Base-by-base conservation (phyloP, 176 grass and related monocot genomes). In the Carex cristatella region DNA sequence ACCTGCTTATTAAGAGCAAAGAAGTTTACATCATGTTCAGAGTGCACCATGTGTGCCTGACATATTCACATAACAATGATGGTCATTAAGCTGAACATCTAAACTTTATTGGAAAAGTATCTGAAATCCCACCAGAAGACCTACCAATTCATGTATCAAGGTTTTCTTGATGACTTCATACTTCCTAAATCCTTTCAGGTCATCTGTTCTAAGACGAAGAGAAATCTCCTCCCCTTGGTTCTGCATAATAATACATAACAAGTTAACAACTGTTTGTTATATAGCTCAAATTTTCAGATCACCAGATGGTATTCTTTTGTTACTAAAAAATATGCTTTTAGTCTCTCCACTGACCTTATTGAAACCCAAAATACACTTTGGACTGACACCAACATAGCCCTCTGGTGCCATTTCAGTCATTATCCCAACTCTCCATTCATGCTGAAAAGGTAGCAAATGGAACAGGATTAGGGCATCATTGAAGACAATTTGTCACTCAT, bases 401-500 rank as follows among this genome's bases (percentile, higher is more conserved):
- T 92, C 85, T 71, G 95, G 95, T 92, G 95, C 91, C 95, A 98
- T 94, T 88, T 98, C 95, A 18, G 93, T 94, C 96, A 99, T 95
- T 85, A 95, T 89, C 75, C 90, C 96, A 18, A 99, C 91, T 65
- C 88, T 74, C 96, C 96, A 99, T 84, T 85, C 91, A 91, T 95
- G 93, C 96, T 99, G 85, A 87, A 81, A 64, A 53, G 44, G 1
- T 19, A 38, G 53, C 58, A 15, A 69, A 57, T 18, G 53, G 4
- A 72, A 85, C 78, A 32, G 11, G 13, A 67, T 40, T 83, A 65
- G 51, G 11, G 16, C 14, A 6, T 28, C 57, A 54, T 27, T 19
- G 7, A 14, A 81, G 37, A 63, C 61, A 12, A 16, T 70, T 57
- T 57, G 1, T 5, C 10, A 57, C 33, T 57, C 28, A 35, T 10